Evolutionary conservation across 306 rosid species (phyloP).

Genomic region (Cicer pinnatifidum): DNA sequence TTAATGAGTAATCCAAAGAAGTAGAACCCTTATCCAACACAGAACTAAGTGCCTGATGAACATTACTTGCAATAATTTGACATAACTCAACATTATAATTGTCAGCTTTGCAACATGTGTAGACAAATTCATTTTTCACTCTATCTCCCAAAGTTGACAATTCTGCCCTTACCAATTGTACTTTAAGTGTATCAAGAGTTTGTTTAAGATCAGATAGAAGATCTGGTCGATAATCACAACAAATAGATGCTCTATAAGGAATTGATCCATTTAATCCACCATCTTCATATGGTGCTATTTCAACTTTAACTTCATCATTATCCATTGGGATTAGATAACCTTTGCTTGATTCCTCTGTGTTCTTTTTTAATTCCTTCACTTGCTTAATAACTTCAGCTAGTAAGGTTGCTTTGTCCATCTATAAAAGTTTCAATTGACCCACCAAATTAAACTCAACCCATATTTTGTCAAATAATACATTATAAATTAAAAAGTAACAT

Average conservation of each 20-base stretch:
- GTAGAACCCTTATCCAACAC: conserved; percentile 67
- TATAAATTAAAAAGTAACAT: conserved; percentile 2
- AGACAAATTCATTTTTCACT: conserved; percentile 64
- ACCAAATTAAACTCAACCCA: conserved; percentile 31
- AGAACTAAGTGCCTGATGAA: conserved; percentile 61
- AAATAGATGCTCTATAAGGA: conserved; percentile 67
- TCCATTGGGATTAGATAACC: conserved; percentile 75
- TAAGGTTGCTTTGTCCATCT: conserved; percentile 94
- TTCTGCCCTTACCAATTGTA: conserved; percentile 65
- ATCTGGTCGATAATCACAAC: conserved; percentile 70
- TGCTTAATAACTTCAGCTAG: conserved; percentile 73
- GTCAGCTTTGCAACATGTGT: conserved; percentile 50
- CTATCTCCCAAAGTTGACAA: conserved; percentile 75
- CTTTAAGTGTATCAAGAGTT: conserved; percentile 64
- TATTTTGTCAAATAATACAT: not conserved
- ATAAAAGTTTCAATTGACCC: conserved; percentile 4
- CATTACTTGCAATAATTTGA: conserved; percentile 52
- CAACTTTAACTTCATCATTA: conserved; percentile 69
- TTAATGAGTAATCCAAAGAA: conserved; percentile 66
- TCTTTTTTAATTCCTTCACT: conserved; percentile 74
- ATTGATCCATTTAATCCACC: conserved; percentile 48
- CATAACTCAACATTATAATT: conserved; percentile 47
- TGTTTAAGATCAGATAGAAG: conserved; percentile 67
- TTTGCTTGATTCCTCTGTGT: conserved; percentile 67
- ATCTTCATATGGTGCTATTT: conserved; percentile 51